A percentile compares a stretch with the other conserved stretches of the same genome.
Conservation (phyloP, 169 alveolate genomes). For the Blepharisma undulans region DNA sequence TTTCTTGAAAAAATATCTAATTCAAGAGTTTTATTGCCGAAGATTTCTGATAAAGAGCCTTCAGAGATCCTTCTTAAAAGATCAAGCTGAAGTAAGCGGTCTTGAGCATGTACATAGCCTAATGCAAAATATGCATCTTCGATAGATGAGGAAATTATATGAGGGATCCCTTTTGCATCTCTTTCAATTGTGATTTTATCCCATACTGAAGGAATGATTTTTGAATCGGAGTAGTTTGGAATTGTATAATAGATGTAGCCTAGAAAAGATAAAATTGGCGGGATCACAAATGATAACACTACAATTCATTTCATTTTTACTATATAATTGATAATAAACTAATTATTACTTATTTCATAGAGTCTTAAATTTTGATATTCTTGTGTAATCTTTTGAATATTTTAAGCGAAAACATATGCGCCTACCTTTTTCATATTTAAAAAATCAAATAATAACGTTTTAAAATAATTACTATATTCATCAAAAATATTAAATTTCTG, state of each 20-base stretch:
- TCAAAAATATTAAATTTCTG: not conserved
- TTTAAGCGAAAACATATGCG: too few relatives aligned
- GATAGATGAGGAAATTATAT: not conserved
- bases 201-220: not conserved
- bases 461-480: too few relatives aligned
- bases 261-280: not conserved
- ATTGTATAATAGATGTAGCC: not conserved
- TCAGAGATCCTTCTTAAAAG: slow-evolving; percentile 1
- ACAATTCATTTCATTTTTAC: not conserved
- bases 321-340: not conserved
- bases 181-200: not conserved
- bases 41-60: slow-evolving; percentile 28
- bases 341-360: not conserved
- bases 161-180: slow-evolving; percentile 11
- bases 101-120: slow-evolving; percentile 33
- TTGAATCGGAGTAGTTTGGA: not conserved
- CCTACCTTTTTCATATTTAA: too few relatives aligned
- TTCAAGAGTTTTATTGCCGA: slow-evolving; percentile 9
- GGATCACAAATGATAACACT: not conserved
- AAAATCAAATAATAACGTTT: too few relatives aligned
- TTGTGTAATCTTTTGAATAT: too few relatives aligned
- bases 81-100: slow-evolving; percentile 24
- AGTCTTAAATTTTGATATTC: too few relatives aligned
- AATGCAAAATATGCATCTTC: slow-evolving; percentile 32
- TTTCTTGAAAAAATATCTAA: slow-evolving; percentile 8